Percentiles rank a stretch among this genome's conserved stretches.
These are phyloP conservation scores for Radiomyces spectabilis DNA, from an alignment of 192 early-diverging fungal species.

Conservation along the genomic window DNA sequence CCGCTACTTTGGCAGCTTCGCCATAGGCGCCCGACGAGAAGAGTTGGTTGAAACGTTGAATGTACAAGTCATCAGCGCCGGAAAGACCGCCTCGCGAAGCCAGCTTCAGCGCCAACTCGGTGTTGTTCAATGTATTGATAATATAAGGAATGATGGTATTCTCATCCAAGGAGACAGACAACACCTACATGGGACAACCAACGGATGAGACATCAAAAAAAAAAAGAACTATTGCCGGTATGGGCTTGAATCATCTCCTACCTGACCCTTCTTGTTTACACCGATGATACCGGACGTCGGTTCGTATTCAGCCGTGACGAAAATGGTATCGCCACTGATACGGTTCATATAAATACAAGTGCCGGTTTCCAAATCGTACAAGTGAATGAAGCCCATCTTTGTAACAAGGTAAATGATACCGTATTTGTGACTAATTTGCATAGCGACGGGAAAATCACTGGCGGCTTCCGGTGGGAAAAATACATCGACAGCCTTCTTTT, in stretches of 20 bases:
- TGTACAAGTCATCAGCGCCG: slow-evolving; percentile 88
- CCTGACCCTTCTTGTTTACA: slow-evolving; percentile 94
- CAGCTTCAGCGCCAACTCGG: slow-evolving; percentile 83
- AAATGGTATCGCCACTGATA: slow-evolving; percentile 96
- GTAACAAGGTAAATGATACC: slow-evolving; percentile 93
- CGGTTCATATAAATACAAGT: slow-evolving; percentile 96
- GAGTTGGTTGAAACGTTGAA: slow-evolving; percentile 85
- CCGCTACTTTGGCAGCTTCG: slow-evolving; percentile 94
- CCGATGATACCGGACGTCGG: slow-evolving; percentile 83
- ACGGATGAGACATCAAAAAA: not conserved
- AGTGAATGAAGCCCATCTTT: slow-evolving; percentile 96
- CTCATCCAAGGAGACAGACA: slow-evolving; percentile 92
- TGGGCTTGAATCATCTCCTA: slow-evolving; percentile 7
- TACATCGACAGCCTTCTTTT: slow-evolving; percentile 87
- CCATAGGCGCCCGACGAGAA: slow-evolving; percentile 68
- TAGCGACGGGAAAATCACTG: slow-evolving; percentile 92
- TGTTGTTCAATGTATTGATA: slow-evolving; percentile 71
- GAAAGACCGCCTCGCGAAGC: slow-evolving; percentile 86
- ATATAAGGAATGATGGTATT: slow-evolving; percentile 88
- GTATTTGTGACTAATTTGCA: slow-evolving; percentile 94
- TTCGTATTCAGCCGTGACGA: slow-evolving; percentile 90
- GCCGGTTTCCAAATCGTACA: slow-evolving; percentile 94
- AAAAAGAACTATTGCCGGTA: not conserved
- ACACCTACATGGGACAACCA: slow-evolving; percentile 53
- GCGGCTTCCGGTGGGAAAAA: slow-evolving; percentile 96